Percentiles rank a stretch among this genome's conserved stretches.
Conservation (phyloP, 108 stramenopile species). For the Phaeodactylum tricornutum region DNA sequence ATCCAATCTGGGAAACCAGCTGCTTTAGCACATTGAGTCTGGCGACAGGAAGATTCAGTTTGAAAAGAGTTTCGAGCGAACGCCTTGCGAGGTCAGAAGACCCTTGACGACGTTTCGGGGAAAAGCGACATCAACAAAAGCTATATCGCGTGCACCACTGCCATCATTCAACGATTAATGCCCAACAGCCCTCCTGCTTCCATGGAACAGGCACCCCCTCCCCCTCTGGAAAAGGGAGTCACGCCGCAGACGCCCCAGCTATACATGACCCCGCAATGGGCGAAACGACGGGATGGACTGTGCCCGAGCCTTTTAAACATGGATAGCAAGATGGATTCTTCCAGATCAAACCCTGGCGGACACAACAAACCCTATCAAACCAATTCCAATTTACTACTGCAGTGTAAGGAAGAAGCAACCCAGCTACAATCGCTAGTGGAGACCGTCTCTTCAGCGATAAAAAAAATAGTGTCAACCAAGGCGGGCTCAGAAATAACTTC, state of each 20-base stretch:
- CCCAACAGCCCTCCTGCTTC: too few relatives aligned
- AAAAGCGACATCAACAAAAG: too few relatives aligned
- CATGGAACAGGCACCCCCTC: slow-evolving; percentile 4
- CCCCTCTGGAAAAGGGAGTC: slow-evolving; percentile 1
- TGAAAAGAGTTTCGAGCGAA: too few relatives aligned
- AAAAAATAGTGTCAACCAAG: slow-evolving; percentile 19
- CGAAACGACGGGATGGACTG: slow-evolving; percentile 28
- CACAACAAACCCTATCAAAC: slow-evolving; percentile 34
- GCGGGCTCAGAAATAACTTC: slow-evolving; percentile 20
- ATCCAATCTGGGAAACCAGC: too few relatives aligned
- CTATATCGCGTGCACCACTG: too few relatives aligned
- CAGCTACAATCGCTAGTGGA: slow-evolving; percentile 30
- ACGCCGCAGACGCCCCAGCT: slow-evolving; percentile 6
- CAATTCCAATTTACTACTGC: slow-evolving; percentile 21
- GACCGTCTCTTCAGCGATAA: slow-evolving; percentile 21
- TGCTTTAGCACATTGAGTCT: too few relatives aligned
- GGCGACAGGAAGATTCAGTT: too few relatives aligned
- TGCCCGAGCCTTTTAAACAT: slow-evolving; percentile 22
- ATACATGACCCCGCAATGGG: slow-evolving; percentile 42
- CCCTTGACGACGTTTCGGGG: too few relatives aligned
- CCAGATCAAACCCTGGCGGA: slow-evolving; percentile 15
- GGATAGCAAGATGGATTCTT: background rate
- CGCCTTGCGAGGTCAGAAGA: too few relatives aligned
- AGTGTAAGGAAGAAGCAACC: slow-evolving; percentile 17
- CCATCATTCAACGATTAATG: too few relatives aligned